Conservation (phyloP, 805 yeast genomes). For the Candida caryicola region DNA sequence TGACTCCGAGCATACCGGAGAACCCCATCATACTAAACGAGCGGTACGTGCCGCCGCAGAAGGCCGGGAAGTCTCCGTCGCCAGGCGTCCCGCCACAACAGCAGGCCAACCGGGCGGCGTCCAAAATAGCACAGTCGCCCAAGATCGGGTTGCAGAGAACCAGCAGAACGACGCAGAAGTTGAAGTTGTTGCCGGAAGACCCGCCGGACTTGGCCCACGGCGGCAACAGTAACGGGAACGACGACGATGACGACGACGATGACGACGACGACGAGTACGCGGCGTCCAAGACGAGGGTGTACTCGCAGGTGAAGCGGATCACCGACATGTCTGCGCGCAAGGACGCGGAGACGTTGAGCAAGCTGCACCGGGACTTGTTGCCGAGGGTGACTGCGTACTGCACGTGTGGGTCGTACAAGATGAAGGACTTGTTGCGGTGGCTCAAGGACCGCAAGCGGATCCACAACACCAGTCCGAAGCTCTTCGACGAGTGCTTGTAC, state of each 20-base stretch:
- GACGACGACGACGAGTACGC: constrained; percentile 31
- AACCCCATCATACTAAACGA: constrained; percentile 8
- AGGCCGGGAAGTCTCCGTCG: no score
- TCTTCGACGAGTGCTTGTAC: constrained; percentile 92
- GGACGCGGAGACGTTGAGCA: constrained; percentile 92
- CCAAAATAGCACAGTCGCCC: constrained; percentile 34
- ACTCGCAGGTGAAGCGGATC: constrained; percentile 79
- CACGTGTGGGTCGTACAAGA: constrained; percentile 87
- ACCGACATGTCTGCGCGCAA: constrained; percentile 85
- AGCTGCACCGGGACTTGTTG: constrained; percentile 74
- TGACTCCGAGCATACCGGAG: constrained; percentile 6
- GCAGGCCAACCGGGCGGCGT: constrained; percentile 23
- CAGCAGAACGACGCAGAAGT: constrained; percentile 69
- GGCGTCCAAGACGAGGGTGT: constrained; percentile 47
- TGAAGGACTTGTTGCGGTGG: constrained; percentile 87
- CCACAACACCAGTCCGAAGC: constrained; percentile 77
- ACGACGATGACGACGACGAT: constrained; percentile 14
- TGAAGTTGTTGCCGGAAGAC: constrained; percentile 68
- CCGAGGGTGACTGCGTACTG: constrained; percentile 97
- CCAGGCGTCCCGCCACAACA: no score
- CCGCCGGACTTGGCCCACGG: constrained; percentile 25
- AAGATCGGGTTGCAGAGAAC: constrained; percentile 72
- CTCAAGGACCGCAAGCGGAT: constrained; percentile 70
- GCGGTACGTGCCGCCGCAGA: constrained; percentile 3
- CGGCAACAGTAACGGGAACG: constrained; percentile 16